These are phyloP conservation scores for Trichoderma asperellum DNA, from an alignment of 2,329 filamentous ascomycete genomes.

Conservation along the genomic window DNA sequence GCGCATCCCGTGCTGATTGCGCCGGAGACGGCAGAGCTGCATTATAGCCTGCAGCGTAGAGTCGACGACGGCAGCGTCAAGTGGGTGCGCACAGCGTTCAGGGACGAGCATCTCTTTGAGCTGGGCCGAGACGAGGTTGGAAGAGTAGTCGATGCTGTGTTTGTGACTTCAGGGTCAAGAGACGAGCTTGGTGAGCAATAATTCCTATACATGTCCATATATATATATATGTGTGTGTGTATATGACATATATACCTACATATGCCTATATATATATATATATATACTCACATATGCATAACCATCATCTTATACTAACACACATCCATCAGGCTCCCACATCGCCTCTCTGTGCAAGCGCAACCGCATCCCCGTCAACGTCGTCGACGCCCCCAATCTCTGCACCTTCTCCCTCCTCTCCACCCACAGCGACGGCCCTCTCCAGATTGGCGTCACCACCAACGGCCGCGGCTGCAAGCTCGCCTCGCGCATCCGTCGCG, in stretches of 20 bases:
- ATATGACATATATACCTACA: too few relatives aligned
- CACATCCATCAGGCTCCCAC: slow-evolving; percentile 54
- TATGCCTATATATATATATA: neutral
- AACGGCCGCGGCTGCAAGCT: slow-evolving; percentile 95
- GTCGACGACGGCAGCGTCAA: slow-evolving; percentile 68
- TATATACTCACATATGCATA: too few relatives aligned
- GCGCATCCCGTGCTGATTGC: slow-evolving; percentile 80
- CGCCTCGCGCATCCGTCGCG: slow-evolving; percentile 83
- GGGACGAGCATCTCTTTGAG: slow-evolving; percentile 70
- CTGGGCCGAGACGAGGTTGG: slow-evolving; percentile 82
- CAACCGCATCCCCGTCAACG: slow-evolving; percentile 88
- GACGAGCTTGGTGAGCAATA: slow-evolving; percentile 44
- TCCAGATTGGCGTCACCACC: slow-evolving; percentile 94
- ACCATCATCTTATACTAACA: neutral
- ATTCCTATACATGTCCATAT: neutral
- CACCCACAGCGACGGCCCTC: slow-evolving; percentile 84
- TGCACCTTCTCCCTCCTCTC: slow-evolving; percentile 91
- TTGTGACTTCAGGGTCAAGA: slow-evolving; percentile 69
- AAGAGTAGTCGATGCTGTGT: slow-evolving; percentile 84
- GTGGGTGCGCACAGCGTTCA: slow-evolving; percentile 69
- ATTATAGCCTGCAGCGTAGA: slow-evolving; percentile 62
- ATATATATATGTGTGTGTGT: slow-evolving; percentile 18
- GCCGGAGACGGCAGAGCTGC: slow-evolving; percentile 63
- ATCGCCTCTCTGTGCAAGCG: slow-evolving; percentile 77
- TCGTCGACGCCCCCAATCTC: slow-evolving; percentile 81